Percentiles rank a stretch among this genome's conserved stretches.
Evolutionary conservation across 805 yeast species (phyloP).

Genomic region (Saturnispora ahearnii): DNA sequence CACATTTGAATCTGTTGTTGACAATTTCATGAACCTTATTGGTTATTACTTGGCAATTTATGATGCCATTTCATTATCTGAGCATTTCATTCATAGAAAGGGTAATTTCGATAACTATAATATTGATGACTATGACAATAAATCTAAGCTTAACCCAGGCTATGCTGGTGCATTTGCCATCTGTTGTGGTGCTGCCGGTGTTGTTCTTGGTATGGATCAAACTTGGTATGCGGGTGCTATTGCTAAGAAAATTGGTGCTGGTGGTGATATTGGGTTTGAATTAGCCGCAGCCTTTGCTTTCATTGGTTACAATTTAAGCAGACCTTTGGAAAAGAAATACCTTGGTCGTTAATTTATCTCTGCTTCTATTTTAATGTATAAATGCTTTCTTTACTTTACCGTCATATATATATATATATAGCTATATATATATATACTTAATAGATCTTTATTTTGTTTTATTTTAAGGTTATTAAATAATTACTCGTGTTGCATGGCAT

Average conservation of each 20-base stretch:
- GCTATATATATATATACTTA: no score
- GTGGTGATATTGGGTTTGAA: slow-evolving; percentile 87
- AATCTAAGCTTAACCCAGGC: slow-evolving; percentile 60
- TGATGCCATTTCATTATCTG: slow-evolving; percentile 64
- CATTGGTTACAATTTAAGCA: slow-evolving; percentile 44
- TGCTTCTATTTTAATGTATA: background rate
- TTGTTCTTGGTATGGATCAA: slow-evolving; percentile 80
- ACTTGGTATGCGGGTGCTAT: slow-evolving; percentile 73
- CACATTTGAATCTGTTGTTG: slow-evolving; percentile 62
- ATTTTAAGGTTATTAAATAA: no score
- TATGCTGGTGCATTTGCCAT: slow-evolving; percentile 70
- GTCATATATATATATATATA: no score
- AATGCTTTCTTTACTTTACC: no score
- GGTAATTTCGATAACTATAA: slow-evolving; percentile 51
- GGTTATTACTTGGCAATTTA: slow-evolving; percentile 88
- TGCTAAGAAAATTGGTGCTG: slow-evolving; percentile 54
- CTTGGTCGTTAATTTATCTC: slow-evolving; percentile 34
- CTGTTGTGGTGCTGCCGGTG: slow-evolving; percentile 79
- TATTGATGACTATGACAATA: slow-evolving; percentile 51
- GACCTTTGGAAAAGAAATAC: slow-evolving; percentile 63
- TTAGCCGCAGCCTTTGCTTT: slow-evolving; percentile 61
- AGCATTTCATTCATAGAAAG: slow-evolving; percentile 71
- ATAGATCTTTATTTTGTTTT: no score
- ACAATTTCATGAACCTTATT: slow-evolving; percentile 83
- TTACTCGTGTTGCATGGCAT: no score